phyloP scores from a whole-genome alignment of 108 stramenopile species.

The Tribonema minus region DNA sequence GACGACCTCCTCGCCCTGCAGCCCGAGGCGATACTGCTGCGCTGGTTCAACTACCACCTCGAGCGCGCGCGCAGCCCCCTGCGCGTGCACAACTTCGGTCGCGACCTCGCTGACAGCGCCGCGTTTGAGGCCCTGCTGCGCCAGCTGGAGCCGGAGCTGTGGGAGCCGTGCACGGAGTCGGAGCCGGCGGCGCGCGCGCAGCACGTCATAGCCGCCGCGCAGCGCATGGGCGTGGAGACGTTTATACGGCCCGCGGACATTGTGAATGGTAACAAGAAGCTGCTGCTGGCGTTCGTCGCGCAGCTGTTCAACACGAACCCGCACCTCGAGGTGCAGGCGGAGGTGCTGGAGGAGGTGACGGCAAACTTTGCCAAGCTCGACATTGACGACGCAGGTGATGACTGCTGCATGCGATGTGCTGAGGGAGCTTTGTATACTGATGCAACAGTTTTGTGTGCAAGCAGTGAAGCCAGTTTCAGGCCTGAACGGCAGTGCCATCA shows the following conservation, averaged over 20 bases:
- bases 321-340: conserved; percentile 45
- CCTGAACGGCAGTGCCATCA: too few relatives aligned
- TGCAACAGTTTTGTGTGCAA: too few relatives aligned
- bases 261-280: conserved; percentile 55
- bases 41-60: conserved; percentile 66
- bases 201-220: conserved; percentile 49
- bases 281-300: conserved; percentile 56
- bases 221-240: conserved; percentile 41
- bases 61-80: conserved; percentile 11
- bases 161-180: conserved; percentile 8
- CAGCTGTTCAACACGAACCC: conserved; percentile 61
- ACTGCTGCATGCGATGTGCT: too few relatives aligned
- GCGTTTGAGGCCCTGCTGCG: conserved; percentile 41
- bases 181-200: conserved; percentile 35
- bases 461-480: too few relatives aligned
- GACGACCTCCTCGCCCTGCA: conserved; percentile 48
- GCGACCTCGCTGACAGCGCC: conserved; percentile 52
- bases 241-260: conserved; percentile 59
- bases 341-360: conserved; percentile 48
- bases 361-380: conserved; percentile 52
- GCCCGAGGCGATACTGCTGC: conserved; percentile 57
- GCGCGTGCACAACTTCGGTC: conserved; percentile 42
- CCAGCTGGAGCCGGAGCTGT: conserved; percentile 32
- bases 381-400: conserved; percentile 33
- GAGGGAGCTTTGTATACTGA: too few relatives aligned